Conservation (phyloP, 495 filamentous ascomycete species). For the Chaetomidium leptoderma region DNA sequence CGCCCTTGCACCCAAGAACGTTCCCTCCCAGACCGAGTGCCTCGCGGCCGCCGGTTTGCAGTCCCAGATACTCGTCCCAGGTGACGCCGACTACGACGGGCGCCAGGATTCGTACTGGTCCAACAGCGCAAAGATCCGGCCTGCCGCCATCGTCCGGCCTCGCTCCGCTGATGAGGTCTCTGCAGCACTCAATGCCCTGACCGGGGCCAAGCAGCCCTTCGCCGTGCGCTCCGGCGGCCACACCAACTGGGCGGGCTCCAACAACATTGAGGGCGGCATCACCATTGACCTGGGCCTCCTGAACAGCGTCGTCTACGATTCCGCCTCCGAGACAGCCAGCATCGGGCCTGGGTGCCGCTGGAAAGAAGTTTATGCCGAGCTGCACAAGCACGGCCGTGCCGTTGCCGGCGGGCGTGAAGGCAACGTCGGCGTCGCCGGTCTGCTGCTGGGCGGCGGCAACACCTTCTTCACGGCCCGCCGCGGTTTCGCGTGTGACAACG, state of each 20-base stretch:
- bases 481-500: slow-evolving; percentile 48
- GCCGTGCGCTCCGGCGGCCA: slow-evolving; percentile 52
- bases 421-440: slow-evolving; percentile 51
- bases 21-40: not conserved
- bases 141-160: slow-evolving; percentile 40
- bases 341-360: slow-evolving; percentile 45
- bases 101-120: slow-evolving; percentile 43
- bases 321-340: slow-evolving; percentile 33
- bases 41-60: not conserved
- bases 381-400: slow-evolving; percentile 31
- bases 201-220: slow-evolving; percentile 38
- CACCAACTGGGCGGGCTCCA: slow-evolving; percentile 40
- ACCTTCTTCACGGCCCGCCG: slow-evolving; percentile 42
- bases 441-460: slow-evolving; percentile 49
- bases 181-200: slow-evolving; percentile 28
- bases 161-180: slow-evolving; percentile 36
- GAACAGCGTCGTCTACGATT: slow-evolving; percentile 29
- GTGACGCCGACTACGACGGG: slow-evolving; percentile 11
- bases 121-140: slow-evolving; percentile 35
- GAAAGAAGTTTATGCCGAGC: slow-evolving; percentile 41
- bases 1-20: not conserved
- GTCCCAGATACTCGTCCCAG: slow-evolving; percentile 8
- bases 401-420: slow-evolving; percentile 46
- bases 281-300: slow-evolving; percentile 51
- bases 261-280: slow-evolving; percentile 44